Base-by-base conservation (phyloP, 2,329 filamentous ascomycete species). In the Paecilomyces sp. region DNA sequence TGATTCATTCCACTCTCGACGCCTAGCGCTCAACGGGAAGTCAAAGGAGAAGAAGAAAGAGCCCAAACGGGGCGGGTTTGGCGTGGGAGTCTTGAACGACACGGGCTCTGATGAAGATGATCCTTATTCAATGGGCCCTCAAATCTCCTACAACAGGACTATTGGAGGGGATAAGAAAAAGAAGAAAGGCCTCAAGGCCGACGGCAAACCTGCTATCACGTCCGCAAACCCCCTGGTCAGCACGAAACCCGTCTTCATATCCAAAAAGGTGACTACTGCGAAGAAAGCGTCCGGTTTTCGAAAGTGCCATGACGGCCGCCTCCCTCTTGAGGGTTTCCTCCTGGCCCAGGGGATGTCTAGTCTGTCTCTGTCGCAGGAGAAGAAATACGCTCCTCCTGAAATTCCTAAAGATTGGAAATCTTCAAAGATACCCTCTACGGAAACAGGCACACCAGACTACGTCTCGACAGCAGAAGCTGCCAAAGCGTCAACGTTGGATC, bases 41-140 rank as follows among this genome's bases (percentile, higher is more conserved):
- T 60, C 70, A 36, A 80, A 79, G 57, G 66, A 80, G 57, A 84
- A 85, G 59, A 88, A 85, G 59, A 88, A 87, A 68, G 76, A 73
- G 67, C 78, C 79, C 60, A 71, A 68, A 1, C 82, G 82, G 57
- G 85, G 88, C 2, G 91, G 89, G 0, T 91, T 97, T 64, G 93
- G 93, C 0, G 88, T 96, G 13, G 93, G 93, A 0, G 82, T 97
- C 1, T 76, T 97, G 54, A 97, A 97, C 67, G 93, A 97, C 65
- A 94, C 88, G 22, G 92, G 92, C 11, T 97, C 93, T 3, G 94
- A 97, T 65, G 92, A 97, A 54, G 94, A 97, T 67, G 92, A 97
- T 68, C 90, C 91, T 0, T 97, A 96, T 70, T 90, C 93, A 60
- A 88, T 97, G 57, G 93, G 93, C 0, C 94, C 94, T 0, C 88